Evolutionary conservation across 176 grass and related monocot species (phyloP), one percentile per base, ranked within the genome.

Genomic region (Coix lacrymajobi): DNA sequence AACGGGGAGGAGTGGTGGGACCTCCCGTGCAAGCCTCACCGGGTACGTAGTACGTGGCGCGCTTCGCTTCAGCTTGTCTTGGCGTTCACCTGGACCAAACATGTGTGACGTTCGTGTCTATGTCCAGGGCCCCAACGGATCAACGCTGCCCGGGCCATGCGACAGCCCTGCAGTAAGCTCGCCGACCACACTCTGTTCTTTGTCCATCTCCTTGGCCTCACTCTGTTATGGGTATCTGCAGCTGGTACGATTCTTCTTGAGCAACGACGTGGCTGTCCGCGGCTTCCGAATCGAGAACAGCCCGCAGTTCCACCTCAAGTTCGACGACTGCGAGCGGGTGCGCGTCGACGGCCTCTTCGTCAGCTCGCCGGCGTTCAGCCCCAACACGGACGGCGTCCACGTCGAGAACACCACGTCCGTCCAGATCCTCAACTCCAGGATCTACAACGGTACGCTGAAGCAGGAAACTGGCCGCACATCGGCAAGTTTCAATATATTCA

Each of bases 371-470:
- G 58, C 88, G 20, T 84, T 65, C 20, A 97, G 94, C 80, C 94
- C 91, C 41, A 97, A 97, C 81, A 97, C 94, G 37, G 94, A 97
- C 79, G 91, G 94, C 63, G 85, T 97, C 76, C 94, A 96, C 84
- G 81, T 96, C 34, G 90, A 96, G 88, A 96, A 91, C 80, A 96
- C 90, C 7, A 91, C 72, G 41, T 69, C 73, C 19, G 88, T 93
- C 24, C 17, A 66, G 46, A 97, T 97, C 54, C 37, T 75, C 52
- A 85, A 97, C 75, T 91, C 91, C 49, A 71, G 45, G 58, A 97
- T 93, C 72, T 87, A 65, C 80, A 97, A 93, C 64, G 91, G 90
- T 69, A 79, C 20, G 16, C 8, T 7, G 2, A 33, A 11, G 8
- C 22, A 25, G n/a, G 5, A 51, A 51, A 6, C 45, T 11, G 14